Evolutionary conservation across 495 filamentous ascomycete genomes (phyloP).

Genomic region (Xylaria nigripes): DNA sequence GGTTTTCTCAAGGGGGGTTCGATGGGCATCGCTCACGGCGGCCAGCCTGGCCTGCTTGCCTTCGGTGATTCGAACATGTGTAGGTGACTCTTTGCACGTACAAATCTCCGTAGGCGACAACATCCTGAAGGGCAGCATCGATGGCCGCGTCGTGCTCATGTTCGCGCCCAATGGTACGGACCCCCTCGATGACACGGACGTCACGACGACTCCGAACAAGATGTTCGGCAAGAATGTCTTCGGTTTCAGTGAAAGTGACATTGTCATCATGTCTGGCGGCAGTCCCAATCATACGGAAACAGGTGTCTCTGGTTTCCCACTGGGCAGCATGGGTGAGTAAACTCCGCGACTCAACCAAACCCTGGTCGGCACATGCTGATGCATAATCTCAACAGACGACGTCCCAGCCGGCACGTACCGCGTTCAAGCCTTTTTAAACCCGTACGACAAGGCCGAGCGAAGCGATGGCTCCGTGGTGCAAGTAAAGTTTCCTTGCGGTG

Average conservation of each 20-base stretch:
- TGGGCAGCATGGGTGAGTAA: constrained; percentile 5
- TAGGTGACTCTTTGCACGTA: constrained; percentile 1
- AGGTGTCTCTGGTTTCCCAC: constrained; percentile 6
- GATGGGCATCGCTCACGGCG: constrained; percentile 3
- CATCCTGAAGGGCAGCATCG: constrained; percentile 7
- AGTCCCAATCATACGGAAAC: neutral
- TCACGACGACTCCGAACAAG: constrained; percentile 12
- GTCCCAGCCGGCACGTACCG: constrained; percentile 6
- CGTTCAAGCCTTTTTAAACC: constrained; percentile 9
- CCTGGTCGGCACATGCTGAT: neutral
- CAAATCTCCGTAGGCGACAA: constrained; percentile 1
- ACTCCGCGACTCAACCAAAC: neutral
- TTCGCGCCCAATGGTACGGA: constrained; percentile 11
- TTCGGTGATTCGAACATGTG: neutral
- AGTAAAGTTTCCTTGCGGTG: constrained; percentile 8
- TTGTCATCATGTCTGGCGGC: constrained; percentile 6
- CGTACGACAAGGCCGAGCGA: constrained; percentile 2
- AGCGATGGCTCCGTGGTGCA: constrained; percentile 8
- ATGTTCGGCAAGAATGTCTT: constrained; percentile 14
- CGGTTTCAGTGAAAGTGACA: constrained; percentile 2
- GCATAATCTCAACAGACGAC: constrained; percentile 1
- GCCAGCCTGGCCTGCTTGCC: neutral
- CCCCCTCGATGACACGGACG: constrained; percentile 8
- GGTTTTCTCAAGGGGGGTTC: constrained; percentile 1
- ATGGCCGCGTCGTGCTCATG: constrained; percentile 11